Percentiles rank a stretch among this genome's conserved stretches.
These are phyloP conservation scores for Xylaria sp. DNA, from an alignment of 2,329 filamentous ascomycete species.

Conservation along the genomic window DNA sequence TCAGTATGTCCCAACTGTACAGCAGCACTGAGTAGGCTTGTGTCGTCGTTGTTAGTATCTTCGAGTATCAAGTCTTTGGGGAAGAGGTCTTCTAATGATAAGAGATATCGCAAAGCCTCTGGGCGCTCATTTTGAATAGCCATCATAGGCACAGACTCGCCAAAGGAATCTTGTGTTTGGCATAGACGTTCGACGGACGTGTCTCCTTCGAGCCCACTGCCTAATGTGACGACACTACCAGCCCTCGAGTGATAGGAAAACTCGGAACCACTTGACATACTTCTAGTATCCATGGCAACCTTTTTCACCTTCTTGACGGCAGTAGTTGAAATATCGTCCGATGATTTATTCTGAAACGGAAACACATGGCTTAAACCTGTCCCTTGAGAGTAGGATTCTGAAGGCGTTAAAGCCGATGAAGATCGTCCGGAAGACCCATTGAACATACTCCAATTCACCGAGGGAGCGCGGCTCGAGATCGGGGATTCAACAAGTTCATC, in stretches of 20 bases:
- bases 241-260: constrained; percentile 84
- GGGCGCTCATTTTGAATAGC: constrained; percentile 77
- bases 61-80: constrained; percentile 75
- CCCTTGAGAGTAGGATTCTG: constrained; percentile 65
- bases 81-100: constrained; percentile 81
- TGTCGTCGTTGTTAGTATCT: constrained; percentile 89
- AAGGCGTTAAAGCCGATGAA: constrained; percentile 55
- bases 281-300: constrained; percentile 90
- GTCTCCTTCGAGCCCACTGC: constrained; percentile 82
- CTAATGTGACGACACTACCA: constrained; percentile 78
- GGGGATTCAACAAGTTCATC: constrained; percentile 53
- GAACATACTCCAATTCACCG: constrained; percentile 59
- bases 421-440: constrained; percentile 57
- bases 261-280: constrained; percentile 86
- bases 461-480: constrained; percentile 57
- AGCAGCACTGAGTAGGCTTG: constrained; percentile 87
- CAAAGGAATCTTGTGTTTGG: constrained; percentile 74
- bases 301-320: constrained; percentile 72
- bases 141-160: constrained; percentile 91
- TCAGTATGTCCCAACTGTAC: constrained; percentile 83
- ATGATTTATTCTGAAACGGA: constrained; percentile 78
- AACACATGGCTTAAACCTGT: constrained; percentile 84
- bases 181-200: constrained; percentile 82
- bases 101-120: constrained; percentile 79
- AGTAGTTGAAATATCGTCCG: constrained; percentile 48